Base-by-base conservation (phyloP, 805 yeast species). In the Ogataea pilisensis region DNA sequence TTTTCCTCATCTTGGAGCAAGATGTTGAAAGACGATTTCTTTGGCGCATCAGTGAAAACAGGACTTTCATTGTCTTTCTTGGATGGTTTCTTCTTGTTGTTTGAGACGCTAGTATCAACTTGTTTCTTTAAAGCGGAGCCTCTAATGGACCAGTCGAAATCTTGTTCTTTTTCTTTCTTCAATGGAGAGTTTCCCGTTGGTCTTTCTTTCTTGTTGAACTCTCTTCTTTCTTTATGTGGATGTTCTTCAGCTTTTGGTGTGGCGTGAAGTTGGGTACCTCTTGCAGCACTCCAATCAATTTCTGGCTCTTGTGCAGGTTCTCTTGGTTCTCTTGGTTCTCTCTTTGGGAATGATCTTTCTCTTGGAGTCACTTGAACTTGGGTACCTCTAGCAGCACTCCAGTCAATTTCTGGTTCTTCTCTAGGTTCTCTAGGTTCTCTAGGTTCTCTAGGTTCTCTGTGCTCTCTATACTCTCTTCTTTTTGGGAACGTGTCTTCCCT, bases 261-360 rank as follows among this genome's bases (percentile, higher is more conserved):
- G 51, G 68, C 48, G 42, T 43, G 39, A 3, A 43, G 42, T 17
- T 44, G 39, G 6, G 50, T 18, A 30, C 55, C 60, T 53, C 65
- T 55, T 13, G 57, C 64, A 21, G 65, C 44, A 25, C 67, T 65
- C 78, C 78, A 75, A 50, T 73, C 78, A 27, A 75, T 58, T 26
- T 72, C 73, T 35, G 78, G 76, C 53, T 73, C 81, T 54, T 70
- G 76, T 49, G 65, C 64, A 61, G 61, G 66, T 45, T 43, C 57
- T 50, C 49, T 51, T 58, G 50, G 54, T 46, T 56, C 66, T 43
- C 63, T 52, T 38, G 58, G 60, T 53, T 22, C 64, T 56, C 49
- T 41, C 19, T 26, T 24, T 18, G 24, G 16, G 38, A 38, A 41
- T 64, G 65, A 45, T 62, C 60, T 55, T 54, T 41, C 34, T 35